Evolutionary conservation across 495 filamentous ascomycete species (phyloP).

Genomic region (Daldinia concentrica): DNA sequence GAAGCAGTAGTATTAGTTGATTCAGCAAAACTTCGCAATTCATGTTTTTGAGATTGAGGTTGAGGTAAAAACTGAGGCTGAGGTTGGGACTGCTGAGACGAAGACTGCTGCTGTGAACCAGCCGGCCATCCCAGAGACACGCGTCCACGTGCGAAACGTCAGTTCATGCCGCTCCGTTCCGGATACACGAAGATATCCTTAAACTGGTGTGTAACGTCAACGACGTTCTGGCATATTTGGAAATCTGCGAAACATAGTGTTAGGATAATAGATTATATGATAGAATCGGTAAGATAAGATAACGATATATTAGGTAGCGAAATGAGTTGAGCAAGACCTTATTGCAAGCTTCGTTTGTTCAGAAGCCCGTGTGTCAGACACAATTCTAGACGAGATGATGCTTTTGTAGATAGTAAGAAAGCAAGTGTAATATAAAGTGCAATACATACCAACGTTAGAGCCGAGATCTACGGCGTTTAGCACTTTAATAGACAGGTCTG

Average conservation of each 20-base stretch:
- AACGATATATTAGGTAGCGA: neutral
- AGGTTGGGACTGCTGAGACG: conserved; percentile 32
- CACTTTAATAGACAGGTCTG: conserved; percentile 78
- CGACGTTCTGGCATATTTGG: conserved; percentile 79
- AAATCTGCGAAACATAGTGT: conserved; percentile 66
- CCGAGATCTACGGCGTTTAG: conserved; percentile 84
- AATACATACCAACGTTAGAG: conserved; percentile 66
- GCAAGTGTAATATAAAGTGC: neutral
- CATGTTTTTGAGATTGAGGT: conserved; percentile 22
- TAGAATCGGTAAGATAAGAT: neutral
- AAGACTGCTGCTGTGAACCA: conserved; percentile 38
- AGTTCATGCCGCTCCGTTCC: conserved; percentile 43
- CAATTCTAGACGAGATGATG: neutral
- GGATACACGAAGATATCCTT: conserved; percentile 67
- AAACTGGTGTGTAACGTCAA: conserved; percentile 87
- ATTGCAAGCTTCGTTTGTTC: neutral
- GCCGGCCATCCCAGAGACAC: conserved; percentile 48
- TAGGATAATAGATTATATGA: neutral
- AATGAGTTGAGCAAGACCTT: conserved; percentile 5
- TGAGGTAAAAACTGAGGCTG: conserved; percentile 23
- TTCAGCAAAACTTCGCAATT: conserved; percentile 27
- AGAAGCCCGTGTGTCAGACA: neutral
- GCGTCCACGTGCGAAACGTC: conserved; percentile 45
- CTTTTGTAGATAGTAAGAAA: neutral
- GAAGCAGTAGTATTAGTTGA: conserved; percentile 19